Evolutionary conservation across 352 stramenopile species (phyloP).

Genomic region (Globisporangium recalcitrans): DNA sequence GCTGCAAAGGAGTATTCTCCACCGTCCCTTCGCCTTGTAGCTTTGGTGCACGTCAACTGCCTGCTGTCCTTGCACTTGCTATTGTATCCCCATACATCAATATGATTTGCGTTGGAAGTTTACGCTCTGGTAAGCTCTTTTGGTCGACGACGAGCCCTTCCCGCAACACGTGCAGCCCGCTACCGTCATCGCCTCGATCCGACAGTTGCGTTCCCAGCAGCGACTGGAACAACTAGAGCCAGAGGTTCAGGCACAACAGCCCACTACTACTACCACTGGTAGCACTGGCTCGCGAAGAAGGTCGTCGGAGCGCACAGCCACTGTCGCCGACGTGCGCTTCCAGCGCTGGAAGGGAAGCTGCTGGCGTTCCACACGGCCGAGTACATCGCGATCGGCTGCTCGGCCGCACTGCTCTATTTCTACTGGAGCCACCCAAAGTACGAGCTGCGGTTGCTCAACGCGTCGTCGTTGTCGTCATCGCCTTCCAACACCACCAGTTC

Average conservation of each 20-base stretch:
- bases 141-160: no score
- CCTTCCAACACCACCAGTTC: background rate
- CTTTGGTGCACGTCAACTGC: no score
- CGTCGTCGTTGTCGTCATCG: background rate
- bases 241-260: background rate
- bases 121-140: no score
- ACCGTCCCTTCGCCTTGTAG: no score
- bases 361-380: slow-evolving; percentile 28
- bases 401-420: slow-evolving; percentile 24
- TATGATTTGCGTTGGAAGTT: no score
- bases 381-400: slow-evolving; percentile 42
- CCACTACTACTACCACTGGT: background rate
- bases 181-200: background rate
- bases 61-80: no score
- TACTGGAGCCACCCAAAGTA: slow-evolving; percentile 32
- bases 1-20: background rate
- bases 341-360: slow-evolving; percentile 16
- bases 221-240: background rate
- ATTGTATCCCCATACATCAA: no score
- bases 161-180: no score
- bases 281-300: background rate
- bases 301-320: background rate
- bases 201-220: background rate
- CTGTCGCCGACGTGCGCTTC: background rate
- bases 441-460: slow-evolving; percentile 1